Evolutionary conservation across 2,329 filamentous ascomycete species (phyloP).

Genomic region (Tolypocladium amazonense): DNA sequence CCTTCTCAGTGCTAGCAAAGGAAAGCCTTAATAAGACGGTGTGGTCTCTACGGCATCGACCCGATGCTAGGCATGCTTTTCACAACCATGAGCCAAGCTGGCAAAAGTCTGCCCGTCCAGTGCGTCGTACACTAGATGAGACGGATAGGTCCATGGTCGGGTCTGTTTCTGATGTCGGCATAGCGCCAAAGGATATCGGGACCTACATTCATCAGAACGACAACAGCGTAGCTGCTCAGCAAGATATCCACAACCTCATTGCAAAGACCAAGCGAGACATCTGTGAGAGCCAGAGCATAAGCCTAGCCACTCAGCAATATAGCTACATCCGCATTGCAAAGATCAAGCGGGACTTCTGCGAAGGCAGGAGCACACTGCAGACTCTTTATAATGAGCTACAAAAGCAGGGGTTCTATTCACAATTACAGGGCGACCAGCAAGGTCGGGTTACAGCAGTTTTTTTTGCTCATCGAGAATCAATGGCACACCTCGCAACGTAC

Average conservation of each 20-base stretch:
- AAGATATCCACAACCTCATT: constrained; percentile 15
- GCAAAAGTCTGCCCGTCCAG: background rate
- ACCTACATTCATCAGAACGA: constrained; percentile 6
- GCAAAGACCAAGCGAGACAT: too few relatives aligned
- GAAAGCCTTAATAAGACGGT: too few relatives aligned
- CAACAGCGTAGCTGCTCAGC: too few relatives aligned
- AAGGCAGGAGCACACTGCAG: constrained; percentile 9
- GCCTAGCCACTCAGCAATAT: too few relatives aligned
- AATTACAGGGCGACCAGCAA: constrained; percentile 3
- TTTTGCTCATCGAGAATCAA: constrained; percentile 11
- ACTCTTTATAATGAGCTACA: constrained; percentile 8
- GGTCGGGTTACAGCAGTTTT: constrained; percentile 8
- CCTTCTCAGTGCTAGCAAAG: too few relatives aligned
- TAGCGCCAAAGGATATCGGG: constrained; percentile 7
- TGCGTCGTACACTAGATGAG: background rate
- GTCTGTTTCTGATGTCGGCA: background rate
- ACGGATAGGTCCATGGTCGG: background rate
- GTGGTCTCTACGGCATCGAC: too few relatives aligned
- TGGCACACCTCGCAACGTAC: constrained; percentile 10
- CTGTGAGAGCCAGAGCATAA: too few relatives aligned
- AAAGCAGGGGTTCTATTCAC: constrained; percentile 7
- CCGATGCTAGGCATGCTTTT: too few relatives aligned
- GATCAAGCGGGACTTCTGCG: constrained; percentile 1
- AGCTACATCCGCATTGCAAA: constrained; percentile 9
- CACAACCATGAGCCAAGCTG: background rate